These are phyloP conservation scores for Pythium phragmiticola DNA, from an alignment of 352 stramenopile genomes.

Conservation along the genomic window DNA sequence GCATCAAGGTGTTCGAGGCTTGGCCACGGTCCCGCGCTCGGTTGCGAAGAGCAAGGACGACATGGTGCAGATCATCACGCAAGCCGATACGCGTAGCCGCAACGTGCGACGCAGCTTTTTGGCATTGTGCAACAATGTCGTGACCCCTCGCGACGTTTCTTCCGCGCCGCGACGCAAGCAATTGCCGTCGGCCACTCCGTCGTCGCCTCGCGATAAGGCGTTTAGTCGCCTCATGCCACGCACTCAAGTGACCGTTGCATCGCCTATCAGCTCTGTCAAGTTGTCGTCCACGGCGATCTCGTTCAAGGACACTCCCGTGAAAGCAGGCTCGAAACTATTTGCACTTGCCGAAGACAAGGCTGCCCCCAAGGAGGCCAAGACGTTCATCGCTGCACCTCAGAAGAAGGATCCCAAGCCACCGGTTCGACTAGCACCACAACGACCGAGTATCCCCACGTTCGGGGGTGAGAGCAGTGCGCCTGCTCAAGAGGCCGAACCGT, in stretches of 20 bases:
- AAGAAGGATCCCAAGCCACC: slow-evolving; percentile 30
- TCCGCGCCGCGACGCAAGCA: slow-evolving; percentile 40
- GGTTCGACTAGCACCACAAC: slow-evolving; percentile 39
- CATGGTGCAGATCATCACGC: slow-evolving; percentile 45
- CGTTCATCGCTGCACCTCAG: slow-evolving; percentile 49
- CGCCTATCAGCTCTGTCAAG: slow-evolving; percentile 54
- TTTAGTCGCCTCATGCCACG: slow-evolving; percentile 73
- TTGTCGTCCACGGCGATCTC: slow-evolving; percentile 40
- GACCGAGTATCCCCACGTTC: slow-evolving; percentile 38
- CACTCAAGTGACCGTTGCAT: slow-evolving; percentile 64
- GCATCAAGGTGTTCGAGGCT: slow-evolving; percentile 13
- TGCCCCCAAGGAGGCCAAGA: slow-evolving; percentile 44
- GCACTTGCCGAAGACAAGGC: slow-evolving; percentile 57
- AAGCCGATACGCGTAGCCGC: slow-evolving; percentile 43
- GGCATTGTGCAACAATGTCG: slow-evolving; percentile 55
- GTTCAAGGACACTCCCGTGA: slow-evolving; percentile 55
- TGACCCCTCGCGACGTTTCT: slow-evolving; percentile 59
- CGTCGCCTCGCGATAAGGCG: slow-evolving; percentile 42
- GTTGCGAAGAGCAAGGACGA: slow-evolving; percentile 40
- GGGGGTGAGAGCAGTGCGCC: not conserved
- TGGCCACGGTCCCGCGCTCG: slow-evolving; percentile 23
- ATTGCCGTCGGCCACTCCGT: slow-evolving; percentile 20
- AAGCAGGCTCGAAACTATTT: slow-evolving; percentile 60
- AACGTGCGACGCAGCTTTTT: slow-evolving; percentile 53
- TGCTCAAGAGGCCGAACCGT: not conserved